phyloP scores from a whole-genome alignment of 2,329 filamentous ascomycete species.

The Aspergillus brasiliensis region DNA sequence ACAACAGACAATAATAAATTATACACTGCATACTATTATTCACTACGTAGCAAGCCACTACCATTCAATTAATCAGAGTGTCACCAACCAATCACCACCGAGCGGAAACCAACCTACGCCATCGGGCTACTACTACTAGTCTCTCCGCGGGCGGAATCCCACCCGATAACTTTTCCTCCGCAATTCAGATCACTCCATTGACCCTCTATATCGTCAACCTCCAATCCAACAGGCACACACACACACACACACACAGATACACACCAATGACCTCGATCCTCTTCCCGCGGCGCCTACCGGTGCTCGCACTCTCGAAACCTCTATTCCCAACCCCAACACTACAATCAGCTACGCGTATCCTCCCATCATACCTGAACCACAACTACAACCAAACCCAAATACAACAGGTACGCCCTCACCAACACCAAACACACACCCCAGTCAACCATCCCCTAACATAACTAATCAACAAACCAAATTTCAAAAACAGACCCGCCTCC shows the following conservation, averaged over 20 bases:
- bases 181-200: background rate
- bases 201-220: background rate
- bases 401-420: background rate
- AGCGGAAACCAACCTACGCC: constrained; percentile 5
- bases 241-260: background rate
- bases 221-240: background rate
- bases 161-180: background rate
- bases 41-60: too few species aligned
- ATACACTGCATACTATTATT: too few species aligned
- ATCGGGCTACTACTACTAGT: constrained; percentile 1
- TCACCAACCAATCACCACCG: background rate
- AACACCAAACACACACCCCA: background rate
- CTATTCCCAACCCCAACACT: background rate
- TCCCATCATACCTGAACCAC: background rate
- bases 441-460: background rate
- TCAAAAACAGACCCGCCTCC: background rate
- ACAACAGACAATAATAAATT: too few species aligned
- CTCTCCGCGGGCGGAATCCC: background rate
- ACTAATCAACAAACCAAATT: background rate
- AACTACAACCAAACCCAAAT: background rate
- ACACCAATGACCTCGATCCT: background rate
- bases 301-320: background rate
- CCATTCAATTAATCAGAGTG: too few species aligned
- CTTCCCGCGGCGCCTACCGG: background rate
- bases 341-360: too few species aligned